These are phyloP conservation scores for Lumnitzera littorea DNA, from an alignment of 345 rosid genomes.

Conservation along the genomic window DNA sequence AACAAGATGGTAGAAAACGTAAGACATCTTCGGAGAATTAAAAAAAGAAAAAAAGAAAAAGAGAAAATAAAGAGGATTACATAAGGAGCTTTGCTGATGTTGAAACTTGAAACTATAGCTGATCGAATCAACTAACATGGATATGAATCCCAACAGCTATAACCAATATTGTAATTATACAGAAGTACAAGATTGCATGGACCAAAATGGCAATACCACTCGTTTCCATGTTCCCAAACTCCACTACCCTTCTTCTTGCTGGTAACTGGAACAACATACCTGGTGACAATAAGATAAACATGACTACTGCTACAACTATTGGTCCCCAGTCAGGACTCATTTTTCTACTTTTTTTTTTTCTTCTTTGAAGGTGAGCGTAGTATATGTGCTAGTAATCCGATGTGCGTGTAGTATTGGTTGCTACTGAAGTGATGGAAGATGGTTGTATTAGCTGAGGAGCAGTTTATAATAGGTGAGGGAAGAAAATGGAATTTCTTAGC, in stretches of 20 bases:
- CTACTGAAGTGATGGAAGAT: neutral
- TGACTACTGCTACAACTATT: slow-evolving; percentile 48
- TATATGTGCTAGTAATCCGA: neutral
- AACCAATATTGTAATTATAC: slow-evolving; percentile 71
- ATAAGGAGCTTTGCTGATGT: no score
- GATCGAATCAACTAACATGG: slow-evolving; percentile 21
- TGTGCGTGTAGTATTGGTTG: neutral
- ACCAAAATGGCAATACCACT: slow-evolving; percentile 83
- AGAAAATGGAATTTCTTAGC: slow-evolving; percentile 33
- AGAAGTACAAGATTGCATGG: slow-evolving; percentile 80
- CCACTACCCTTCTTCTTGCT: slow-evolving; percentile 59
- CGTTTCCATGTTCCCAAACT: slow-evolving; percentile 90
- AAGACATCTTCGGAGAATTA: no score
- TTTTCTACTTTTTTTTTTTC: neutral
- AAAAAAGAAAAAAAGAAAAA: neutral
- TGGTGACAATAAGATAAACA: slow-evolving; percentile 84
- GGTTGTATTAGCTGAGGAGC: no score
- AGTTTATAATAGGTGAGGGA: slow-evolving; percentile 6
- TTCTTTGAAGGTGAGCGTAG: neutral
- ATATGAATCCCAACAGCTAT: slow-evolving; percentile 65
- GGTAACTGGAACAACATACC: slow-evolving; percentile 89
- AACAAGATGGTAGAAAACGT: no score
- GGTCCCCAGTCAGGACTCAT: slow-evolving; percentile 94
- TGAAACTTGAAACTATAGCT: neutral
- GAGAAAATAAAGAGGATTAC: neutral